Conservation (phyloP, 768 basidiomycete genomes). For the Phylloporus sp. region DNA sequence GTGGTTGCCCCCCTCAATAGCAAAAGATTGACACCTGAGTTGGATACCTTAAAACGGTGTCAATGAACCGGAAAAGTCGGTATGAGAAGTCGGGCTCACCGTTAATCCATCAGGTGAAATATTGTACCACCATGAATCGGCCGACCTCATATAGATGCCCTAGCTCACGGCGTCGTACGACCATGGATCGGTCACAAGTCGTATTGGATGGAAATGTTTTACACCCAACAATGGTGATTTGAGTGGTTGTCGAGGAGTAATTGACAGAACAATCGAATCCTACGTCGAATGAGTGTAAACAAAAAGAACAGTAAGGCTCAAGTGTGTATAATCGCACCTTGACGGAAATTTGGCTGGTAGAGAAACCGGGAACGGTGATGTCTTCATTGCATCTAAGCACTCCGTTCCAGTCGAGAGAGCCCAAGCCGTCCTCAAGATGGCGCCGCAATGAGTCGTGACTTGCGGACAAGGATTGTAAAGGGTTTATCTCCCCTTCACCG, state of each 20-base stretch:
- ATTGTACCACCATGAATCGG: not conserved
- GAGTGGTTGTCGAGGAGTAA: conserved; percentile 41
- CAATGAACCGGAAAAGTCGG: not conserved
- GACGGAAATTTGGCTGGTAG: conserved; percentile 41
- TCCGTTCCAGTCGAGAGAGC: conserved; percentile 61
- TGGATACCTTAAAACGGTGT: not conserved
- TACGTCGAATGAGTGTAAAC: conserved; percentile 19
- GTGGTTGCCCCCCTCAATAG: not conserved
- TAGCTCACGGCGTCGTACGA: conserved; percentile 11
- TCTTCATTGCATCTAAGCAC: conserved; percentile 39
- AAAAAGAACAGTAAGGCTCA: not conserved
- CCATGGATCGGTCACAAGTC: conserved; percentile 59
- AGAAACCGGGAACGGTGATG: conserved; percentile 45
- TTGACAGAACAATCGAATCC: conserved; percentile 55
- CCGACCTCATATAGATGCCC: not conserved
- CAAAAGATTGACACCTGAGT: not conserved
- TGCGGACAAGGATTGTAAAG: conserved; percentile 38
- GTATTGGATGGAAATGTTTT: conserved; percentile 49
- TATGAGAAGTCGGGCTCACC: not conserved
- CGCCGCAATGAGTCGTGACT: conserved; percentile 3
- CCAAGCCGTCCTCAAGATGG: conserved; percentile 27
- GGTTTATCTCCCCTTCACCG: conserved; percentile 47
- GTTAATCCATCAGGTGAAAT: not conserved
- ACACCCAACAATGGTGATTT: conserved; percentile 34
- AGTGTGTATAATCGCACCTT: conserved; percentile 37